Conservation (phyloP, 202 grass and related monocot genomes). For the Zoysia matrella region DNA sequence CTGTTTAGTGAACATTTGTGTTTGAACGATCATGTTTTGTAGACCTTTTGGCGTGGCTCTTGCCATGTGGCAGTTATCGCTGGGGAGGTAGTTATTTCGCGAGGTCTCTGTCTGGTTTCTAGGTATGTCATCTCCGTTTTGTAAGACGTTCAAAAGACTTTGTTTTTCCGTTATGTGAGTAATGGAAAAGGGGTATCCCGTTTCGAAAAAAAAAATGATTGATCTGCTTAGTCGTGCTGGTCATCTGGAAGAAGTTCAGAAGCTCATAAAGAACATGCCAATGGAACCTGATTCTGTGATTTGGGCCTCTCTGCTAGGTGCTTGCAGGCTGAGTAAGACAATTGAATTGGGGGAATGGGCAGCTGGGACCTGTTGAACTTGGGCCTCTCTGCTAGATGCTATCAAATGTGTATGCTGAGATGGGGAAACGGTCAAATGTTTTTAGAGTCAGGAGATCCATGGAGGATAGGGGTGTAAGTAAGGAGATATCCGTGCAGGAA, state of each 20-base stretch:
- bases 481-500: conserved; percentile 60
- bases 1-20: no score
- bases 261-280: conserved; percentile 69
- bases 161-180: no score
- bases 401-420: conserved; percentile 78
- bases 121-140: no score
- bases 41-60: no score
- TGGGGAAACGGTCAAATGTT: conserved; percentile 67
- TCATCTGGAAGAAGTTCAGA: conserved; percentile 63
- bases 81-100: no score
- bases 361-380: conserved; percentile 66
- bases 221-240: conserved; percentile 80
- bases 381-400: conserved; percentile 73
- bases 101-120: conserved; percentile 24
- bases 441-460: conserved; percentile 68
- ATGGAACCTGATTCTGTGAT: conserved; percentile 66
- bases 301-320: conserved; percentile 71
- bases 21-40: no score
- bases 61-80: no score
- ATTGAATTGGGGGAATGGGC: conserved; percentile 75
- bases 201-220: conserved; percentile 40
- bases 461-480: conserved; percentile 63
- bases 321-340: conserved; percentile 70
- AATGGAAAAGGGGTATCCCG: no score
- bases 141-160: no score